These are phyloP conservation scores for Komagataella ulmi DNA, from an alignment of 805 yeast genomes.

Conservation along the genomic window DNA sequence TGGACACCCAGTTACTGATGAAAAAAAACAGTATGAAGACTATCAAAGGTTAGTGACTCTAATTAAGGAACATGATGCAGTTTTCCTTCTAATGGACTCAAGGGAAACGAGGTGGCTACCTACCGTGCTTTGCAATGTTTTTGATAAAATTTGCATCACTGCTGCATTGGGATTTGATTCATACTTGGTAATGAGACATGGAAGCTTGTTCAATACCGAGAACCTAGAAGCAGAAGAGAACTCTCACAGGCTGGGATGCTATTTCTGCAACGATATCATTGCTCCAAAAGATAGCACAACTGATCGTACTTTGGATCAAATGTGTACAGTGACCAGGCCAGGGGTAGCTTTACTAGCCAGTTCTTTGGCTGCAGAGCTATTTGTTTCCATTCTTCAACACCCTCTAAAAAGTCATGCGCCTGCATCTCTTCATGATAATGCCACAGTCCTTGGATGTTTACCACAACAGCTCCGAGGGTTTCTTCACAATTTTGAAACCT, in stretches of 20 bases:
- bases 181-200: conserved; percentile 90
- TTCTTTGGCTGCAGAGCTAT: conserved; percentile 71
- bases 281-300: conserved; percentile 87
- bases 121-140: conserved; percentile 59
- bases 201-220: conserved; percentile 23
- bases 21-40: conserved; percentile 30
- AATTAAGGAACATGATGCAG: conserved; percentile 56
- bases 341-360: conserved; percentile 89
- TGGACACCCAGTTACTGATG: conserved; percentile 72
- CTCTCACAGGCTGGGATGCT: conserved; percentile 68
- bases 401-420: conserved; percentile 33
- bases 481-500: conserved; percentile 46
- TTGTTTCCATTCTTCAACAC: conserved; percentile 65
- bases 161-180: conserved; percentile 95
- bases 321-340: conserved; percentile 98
- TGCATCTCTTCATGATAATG: conserved; percentile 13
- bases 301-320: conserved; percentile 86
- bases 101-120: conserved; percentile 98
- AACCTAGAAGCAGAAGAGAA: conserved; percentile 9
- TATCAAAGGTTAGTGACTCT: conserved; percentile 39
- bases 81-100: conserved; percentile 83
- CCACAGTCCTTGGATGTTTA: conserved; percentile 46
- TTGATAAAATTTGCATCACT: conserved; percentile 66
- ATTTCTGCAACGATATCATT: conserved; percentile 90
- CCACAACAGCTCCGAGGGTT: conserved; percentile 94